Conservation (phyloP, 257 asterid species). For the Cinchona pubescens region DNA sequence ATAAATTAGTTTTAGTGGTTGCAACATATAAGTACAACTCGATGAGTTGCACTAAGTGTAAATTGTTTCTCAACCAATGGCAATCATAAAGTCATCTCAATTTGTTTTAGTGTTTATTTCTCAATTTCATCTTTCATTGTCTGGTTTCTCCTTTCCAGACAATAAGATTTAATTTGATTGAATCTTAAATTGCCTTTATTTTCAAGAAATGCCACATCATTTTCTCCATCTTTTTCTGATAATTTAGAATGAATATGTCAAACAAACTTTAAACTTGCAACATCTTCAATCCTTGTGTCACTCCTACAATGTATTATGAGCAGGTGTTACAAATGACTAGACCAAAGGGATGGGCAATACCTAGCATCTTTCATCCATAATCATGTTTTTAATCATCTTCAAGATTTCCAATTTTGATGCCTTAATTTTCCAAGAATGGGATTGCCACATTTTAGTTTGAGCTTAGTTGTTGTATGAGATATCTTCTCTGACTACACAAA, state of each 20-base stretch:
- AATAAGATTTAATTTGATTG: no score
- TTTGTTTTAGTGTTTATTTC: background rate
- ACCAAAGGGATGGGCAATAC: background rate
- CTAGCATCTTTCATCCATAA: background rate
- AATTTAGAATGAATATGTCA: background rate
- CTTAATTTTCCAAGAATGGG: background rate
- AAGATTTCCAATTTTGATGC: background rate
- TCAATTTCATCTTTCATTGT: background rate
- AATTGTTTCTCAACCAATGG: background rate
- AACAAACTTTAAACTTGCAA: background rate
- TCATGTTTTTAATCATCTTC: background rate
- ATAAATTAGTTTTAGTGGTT: background rate
- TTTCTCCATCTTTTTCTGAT: background rate
- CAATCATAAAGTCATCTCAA: background rate
- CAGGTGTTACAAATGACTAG: no score
- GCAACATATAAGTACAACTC: background rate
- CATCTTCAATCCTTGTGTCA: background rate
- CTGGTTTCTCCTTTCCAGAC: background rate
- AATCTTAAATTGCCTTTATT: background rate
- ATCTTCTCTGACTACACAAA: background rate
- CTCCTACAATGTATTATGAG: background rate
- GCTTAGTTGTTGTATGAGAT: background rate
- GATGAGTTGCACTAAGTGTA: background rate
- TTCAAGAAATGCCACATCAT: background rate
- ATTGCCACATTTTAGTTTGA: no score